Conservation (phyloP, 345 rosid genomes). For the Salix udensis region DNA sequence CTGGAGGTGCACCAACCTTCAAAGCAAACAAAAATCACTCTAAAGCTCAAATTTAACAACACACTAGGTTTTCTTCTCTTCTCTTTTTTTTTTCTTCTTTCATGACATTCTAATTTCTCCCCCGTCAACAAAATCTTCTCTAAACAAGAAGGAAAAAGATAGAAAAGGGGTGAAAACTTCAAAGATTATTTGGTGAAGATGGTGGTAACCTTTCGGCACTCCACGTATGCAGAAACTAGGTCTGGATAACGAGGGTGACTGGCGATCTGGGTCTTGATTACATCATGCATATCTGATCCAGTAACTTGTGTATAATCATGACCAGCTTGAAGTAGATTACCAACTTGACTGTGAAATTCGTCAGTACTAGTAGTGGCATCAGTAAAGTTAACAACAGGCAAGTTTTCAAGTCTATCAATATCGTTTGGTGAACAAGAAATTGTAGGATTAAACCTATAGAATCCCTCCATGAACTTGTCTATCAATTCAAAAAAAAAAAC, state of each 20-base stretch:
- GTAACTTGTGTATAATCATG: slow-evolving; percentile 5
- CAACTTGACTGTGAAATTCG: slow-evolving; percentile 19
- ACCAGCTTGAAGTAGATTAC: slow-evolving; percentile 15
- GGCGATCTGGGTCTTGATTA: slow-evolving; percentile 60
- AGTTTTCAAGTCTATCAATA: slow-evolving; percentile 10
- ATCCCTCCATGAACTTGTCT: slow-evolving; percentile 33
- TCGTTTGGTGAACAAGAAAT: slow-evolving; percentile 17
- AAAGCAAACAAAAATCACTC: background rate
- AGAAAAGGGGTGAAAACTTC: background rate
- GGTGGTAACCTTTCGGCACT: slow-evolving; percentile 51
- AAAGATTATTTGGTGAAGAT: background rate
- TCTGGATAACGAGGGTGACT: slow-evolving; percentile 59
- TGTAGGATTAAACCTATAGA: slow-evolving; percentile 30
- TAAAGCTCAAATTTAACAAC: background rate
- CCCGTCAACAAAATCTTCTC: background rate
- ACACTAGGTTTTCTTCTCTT: background rate
- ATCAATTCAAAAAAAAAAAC: background rate
- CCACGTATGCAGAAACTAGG: slow-evolving; percentile 50
- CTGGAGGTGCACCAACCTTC: slow-evolving; percentile 64
- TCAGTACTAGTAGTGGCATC: background rate
- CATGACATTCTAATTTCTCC: background rate
- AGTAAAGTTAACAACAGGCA: slow-evolving; percentile 4
- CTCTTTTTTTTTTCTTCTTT: background rate
- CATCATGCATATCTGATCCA: slow-evolving; percentile 38
- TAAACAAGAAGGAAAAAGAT: background rate